These are phyloP conservation scores for Fraxinus sp. DNA, from an alignment of 305 asterid genomes.

Conservation along the genomic window DNA sequence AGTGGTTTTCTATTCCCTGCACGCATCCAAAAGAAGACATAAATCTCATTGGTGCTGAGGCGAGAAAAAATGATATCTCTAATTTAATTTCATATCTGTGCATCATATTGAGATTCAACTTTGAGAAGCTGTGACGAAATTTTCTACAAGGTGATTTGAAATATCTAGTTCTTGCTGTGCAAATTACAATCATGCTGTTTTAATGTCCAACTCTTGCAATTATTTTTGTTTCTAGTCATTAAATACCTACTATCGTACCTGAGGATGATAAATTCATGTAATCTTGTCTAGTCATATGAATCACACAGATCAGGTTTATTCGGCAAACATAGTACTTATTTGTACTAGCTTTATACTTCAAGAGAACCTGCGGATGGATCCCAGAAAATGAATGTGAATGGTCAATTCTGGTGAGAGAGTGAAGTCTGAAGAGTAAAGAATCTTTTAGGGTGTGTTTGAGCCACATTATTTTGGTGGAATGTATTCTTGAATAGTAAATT, in stretches of 20 bases:
- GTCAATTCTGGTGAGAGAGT: neutral
- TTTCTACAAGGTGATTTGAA: neutral
- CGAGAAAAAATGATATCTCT: neutral
- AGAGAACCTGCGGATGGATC: neutral
- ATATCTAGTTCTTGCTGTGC: neutral
- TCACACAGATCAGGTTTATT: neutral
- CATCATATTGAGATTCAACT: neutral
- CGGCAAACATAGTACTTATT: neutral
- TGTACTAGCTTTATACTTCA: neutral
- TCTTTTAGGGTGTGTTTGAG: neutral
- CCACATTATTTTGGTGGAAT: too few relatives aligned
- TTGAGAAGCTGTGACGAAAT: neutral
- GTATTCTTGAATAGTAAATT: too few relatives aligned
- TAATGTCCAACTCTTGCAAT: conserved; percentile 5
- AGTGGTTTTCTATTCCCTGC: neutral
- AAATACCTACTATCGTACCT: neutral
- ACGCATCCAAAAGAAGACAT: neutral
- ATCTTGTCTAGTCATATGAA: neutral
- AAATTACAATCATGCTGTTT: neutral
- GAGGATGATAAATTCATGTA: neutral
- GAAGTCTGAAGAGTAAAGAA: neutral
- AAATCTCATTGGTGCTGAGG: neutral
- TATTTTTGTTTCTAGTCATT: conserved; percentile 9
- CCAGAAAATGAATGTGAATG: neutral
- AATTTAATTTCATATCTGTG: neutral